A percentile compares a stretch with the other conserved stretches of the same genome.
Evolutionary conservation across 305 asterid species (phyloP).

Genomic region (Fraxinus latifolia): DNA sequence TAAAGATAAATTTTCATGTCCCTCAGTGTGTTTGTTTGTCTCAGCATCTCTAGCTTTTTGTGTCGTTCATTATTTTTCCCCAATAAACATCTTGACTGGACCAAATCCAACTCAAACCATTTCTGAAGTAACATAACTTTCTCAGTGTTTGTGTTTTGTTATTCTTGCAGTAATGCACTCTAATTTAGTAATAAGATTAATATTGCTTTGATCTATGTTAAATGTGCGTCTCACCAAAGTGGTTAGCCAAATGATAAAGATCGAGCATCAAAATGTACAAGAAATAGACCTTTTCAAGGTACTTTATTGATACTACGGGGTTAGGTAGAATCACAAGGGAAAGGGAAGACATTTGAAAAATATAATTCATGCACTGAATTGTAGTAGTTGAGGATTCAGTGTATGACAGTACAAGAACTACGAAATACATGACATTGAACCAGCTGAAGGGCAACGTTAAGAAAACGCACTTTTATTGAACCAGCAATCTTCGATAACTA

Average conservation of each 20-base stretch:
- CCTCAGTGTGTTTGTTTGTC: not conserved
- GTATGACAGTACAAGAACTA: not conserved
- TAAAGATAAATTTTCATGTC: not conserved
- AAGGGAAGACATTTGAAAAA: not conserved
- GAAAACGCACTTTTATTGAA: not conserved
- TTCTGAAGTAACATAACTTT: not conserved
- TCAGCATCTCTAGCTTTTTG: not conserved
- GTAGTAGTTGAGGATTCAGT: not conserved
- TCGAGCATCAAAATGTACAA: not conserved
- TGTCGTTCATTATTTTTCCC: not conserved
- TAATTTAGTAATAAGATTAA: not conserved
- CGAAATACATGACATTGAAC: not conserved
- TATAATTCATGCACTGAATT: not conserved
- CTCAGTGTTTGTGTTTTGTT: not conserved
- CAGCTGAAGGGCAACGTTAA: not conserved
- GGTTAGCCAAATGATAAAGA: not conserved
- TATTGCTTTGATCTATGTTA: not conserved
- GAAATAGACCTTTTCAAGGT: not conserved
- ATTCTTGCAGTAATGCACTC: not conserved
- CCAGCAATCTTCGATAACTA: not conserved
- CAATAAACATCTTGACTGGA: not conserved
- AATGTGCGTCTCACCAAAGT: not conserved
- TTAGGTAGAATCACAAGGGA: not conserved
- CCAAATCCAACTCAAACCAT: not conserved
- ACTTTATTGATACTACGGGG: not conserved